Conservation (phyloP, 2,329 filamentous ascomycete genomes). For the Esteya vermicola region DNA sequence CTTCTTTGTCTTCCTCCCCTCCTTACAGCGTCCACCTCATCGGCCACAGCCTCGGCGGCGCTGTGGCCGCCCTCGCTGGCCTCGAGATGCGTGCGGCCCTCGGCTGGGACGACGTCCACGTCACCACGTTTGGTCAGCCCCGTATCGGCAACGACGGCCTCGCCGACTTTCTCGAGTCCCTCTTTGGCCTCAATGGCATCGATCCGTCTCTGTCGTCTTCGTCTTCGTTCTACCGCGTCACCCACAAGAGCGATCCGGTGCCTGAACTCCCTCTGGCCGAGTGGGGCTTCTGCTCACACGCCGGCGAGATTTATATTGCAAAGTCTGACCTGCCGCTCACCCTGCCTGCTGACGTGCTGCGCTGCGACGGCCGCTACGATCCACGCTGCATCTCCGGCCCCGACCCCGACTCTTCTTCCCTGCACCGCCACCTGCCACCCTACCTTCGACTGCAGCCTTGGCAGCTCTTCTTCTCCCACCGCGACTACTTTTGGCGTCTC, state of each 20-base stretch:
- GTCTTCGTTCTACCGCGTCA: slow-evolving; percentile 58
- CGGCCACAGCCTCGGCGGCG: slow-evolving; percentile 85
- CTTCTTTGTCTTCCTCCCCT: slow-evolving; percentile 31
- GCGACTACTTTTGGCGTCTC: slow-evolving; percentile 93
- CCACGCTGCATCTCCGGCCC: slow-evolving; percentile 53
- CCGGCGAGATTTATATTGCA: slow-evolving; percentile 75
- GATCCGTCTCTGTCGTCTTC: not conserved
- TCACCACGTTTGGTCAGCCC: slow-evolving; percentile 92
- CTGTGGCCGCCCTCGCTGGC: slow-evolving; percentile 75
- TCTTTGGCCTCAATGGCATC: slow-evolving; percentile 28
- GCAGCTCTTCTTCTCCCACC: slow-evolving; percentile 83
- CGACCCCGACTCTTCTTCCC: slow-evolving; percentile 10
- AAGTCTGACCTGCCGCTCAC: slow-evolving; percentile 56
- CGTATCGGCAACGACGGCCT: slow-evolving; percentile 45
- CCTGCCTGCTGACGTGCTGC: slow-evolving; percentile 50
- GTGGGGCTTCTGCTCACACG: slow-evolving; percentile 79
- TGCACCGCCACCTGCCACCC: slow-evolving; percentile 25
- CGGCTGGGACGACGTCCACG: slow-evolving; percentile 54
- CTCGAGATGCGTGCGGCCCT: slow-evolving; percentile 60
- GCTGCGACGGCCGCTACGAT: slow-evolving; percentile 63
- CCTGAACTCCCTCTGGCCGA: slow-evolving; percentile 73
- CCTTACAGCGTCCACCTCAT: slow-evolving; percentile 64
- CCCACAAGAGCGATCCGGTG: slow-evolving; percentile 76
- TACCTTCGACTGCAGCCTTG: slow-evolving; percentile 57
- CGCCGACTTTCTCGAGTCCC: slow-evolving; percentile 37